Percentiles rank a stretch among this genome's conserved stretches.
These are phyloP conservation scores for Fraxinus cuspidata DNA, from an alignment of 257 asterid genomes.

Conservation along the genomic window DNA sequence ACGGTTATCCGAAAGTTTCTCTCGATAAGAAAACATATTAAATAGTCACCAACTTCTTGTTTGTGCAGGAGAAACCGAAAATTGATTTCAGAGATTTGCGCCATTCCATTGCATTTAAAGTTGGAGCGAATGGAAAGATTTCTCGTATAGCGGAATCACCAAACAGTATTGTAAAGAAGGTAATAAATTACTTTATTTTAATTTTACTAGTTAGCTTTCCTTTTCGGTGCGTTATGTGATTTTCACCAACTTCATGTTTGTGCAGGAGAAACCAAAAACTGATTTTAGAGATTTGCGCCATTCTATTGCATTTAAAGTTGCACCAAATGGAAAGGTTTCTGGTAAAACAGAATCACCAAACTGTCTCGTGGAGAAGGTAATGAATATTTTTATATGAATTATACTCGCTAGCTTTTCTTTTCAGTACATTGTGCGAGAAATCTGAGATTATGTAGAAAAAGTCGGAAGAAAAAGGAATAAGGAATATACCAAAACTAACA, in stretches of 20 bases:
- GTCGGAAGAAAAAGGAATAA: not conserved
- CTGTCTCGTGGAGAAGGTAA: constrained; percentile 53
- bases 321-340: constrained; percentile 39
- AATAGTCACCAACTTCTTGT: constrained; percentile 13
- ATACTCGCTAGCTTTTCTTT: not conserved
- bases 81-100: constrained; percentile 31
- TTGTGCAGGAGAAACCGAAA: constrained; percentile 54
- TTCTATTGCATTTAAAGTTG: constrained; percentile 32
- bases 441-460: not conserved
- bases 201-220: not conserved
- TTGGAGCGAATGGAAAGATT: constrained; percentile 33
- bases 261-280: constrained; percentile 55
- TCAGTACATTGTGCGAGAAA: not conserved
- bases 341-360: constrained; percentile 32
- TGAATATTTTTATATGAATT: not conserved
- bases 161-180: constrained; percentile 48
- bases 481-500: too few relatives aligned
- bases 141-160: constrained; percentile 35
- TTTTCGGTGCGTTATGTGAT: not conserved
- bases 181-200: constrained; percentile 20
- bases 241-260: not conserved
- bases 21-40: constrained; percentile 1
- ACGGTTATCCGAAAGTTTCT: not conserved
- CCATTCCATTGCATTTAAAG: constrained; percentile 31
- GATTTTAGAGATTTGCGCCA: constrained; percentile 30